These are phyloP conservation scores for Withania somnifera DNA, from an alignment of 305 asterid species.

Conservation along the genomic window DNA sequence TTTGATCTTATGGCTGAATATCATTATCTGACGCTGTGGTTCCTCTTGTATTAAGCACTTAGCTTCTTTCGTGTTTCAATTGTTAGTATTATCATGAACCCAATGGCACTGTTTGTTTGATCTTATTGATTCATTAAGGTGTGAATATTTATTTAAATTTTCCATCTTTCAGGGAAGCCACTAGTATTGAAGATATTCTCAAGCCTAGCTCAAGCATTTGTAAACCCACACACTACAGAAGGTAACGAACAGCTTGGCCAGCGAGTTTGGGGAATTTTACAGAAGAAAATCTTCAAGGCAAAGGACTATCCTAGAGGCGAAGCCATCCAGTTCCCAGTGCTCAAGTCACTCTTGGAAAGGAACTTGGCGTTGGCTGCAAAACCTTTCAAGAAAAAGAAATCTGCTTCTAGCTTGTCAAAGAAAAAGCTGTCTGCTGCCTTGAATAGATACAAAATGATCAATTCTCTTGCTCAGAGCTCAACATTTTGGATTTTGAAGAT, in stretches of 20 bases:
- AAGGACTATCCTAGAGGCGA: conserved; percentile 81
- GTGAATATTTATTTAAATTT: background rate
- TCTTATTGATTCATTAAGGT: background rate
- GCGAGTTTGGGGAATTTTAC: conserved; percentile 88
- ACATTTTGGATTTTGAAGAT: conserved; percentile 82
- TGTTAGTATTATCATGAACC: background rate
- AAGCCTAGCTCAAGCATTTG: conserved; percentile 71
- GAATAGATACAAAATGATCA: conserved; percentile 67
- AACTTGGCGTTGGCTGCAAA: conserved; percentile 80
- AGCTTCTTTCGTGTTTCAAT: background rate
- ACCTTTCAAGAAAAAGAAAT: conserved; percentile 81
- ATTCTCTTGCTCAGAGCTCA: conserved; percentile 72
- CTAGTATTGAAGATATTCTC: conserved; percentile 66
- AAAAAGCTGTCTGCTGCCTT: conserved; percentile 75
- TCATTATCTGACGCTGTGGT: background rate
- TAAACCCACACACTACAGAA: conserved; percentile 75
- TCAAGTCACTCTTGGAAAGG: conserved; percentile 71
- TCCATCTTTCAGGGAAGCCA: conserved; percentile 54
- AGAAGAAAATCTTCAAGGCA: conserved; percentile 84
- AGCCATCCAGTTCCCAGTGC: conserved; percentile 43
- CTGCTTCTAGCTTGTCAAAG: conserved; percentile 49
- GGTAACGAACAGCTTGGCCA: conserved; percentile 96
- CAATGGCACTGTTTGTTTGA: background rate
- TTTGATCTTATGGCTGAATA: background rate
- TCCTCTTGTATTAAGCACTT: background rate